phyloP scores from a whole-genome alignment of 306 rosid species.

The Castanopsis chinensis region DNA sequence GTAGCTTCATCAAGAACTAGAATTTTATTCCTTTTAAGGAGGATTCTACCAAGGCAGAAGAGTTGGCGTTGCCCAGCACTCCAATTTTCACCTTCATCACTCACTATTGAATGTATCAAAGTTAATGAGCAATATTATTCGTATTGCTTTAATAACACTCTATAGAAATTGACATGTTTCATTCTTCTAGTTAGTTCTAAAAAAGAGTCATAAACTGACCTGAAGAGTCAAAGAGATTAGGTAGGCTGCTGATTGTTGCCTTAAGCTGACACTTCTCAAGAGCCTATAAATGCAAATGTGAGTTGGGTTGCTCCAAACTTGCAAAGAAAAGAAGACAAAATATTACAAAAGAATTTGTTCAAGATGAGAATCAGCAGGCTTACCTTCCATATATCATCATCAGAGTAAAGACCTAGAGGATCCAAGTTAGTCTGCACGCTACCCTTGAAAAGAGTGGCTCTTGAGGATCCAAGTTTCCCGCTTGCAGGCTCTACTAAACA shows the following conservation, averaged over 20 bases:
- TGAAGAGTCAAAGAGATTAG: slow-evolving; percentile 42
- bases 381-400: slow-evolving; percentile 80
- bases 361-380: slow-evolving; percentile 5
- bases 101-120: slow-evolving; percentile 23
- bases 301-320: not conserved
- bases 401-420: slow-evolving; percentile 71
- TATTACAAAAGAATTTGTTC: not conserved
- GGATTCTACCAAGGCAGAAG: slow-evolving; percentile 60
- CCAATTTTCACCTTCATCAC: slow-evolving; percentile 70
- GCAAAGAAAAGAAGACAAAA: not conserved
- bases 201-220: slow-evolving; percentile 28
- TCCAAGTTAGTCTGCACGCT: slow-evolving; percentile 76
- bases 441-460: slow-evolving; percentile 81
- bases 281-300: slow-evolving; percentile 28
- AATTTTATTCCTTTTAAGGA: slow-evolving; percentile 52
- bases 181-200: not conserved
- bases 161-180: not conserved
- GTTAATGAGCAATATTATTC: not conserved
- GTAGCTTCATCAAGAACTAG: slow-evolving; percentile 70
- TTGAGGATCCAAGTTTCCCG: slow-evolving; percentile 73
- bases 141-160: not conserved
- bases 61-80: slow-evolving; percentile 66
- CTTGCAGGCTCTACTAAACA: slow-evolving; percentile 71
- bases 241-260: slow-evolving; percentile 36
- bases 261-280: slow-evolving; percentile 57